phyloP scores from a whole-genome alignment of 129 eudicot species.

The Helianthus annuus region DNA sequence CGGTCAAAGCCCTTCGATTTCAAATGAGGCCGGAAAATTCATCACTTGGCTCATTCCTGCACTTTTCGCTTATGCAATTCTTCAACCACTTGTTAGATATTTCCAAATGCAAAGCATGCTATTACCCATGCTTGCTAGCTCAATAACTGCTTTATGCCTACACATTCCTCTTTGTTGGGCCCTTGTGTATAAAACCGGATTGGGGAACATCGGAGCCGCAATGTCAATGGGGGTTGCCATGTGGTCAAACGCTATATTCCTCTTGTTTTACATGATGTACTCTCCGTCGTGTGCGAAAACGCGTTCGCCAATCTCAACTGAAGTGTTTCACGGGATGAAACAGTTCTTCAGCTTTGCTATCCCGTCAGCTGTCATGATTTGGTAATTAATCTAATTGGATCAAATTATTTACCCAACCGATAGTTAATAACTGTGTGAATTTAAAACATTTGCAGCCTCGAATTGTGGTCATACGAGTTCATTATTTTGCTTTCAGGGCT shows the following conservation, averaged over 20 bases:
- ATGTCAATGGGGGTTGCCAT: conserved; percentile 51
- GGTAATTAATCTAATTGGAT: conserved; percentile 18
- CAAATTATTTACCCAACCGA: neutral
- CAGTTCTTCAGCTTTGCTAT: conserved; percentile 57
- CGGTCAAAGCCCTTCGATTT: conserved; percentile 71
- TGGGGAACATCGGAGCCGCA: conserved; percentile 61
- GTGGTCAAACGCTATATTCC: conserved; percentile 60
- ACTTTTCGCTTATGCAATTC: conserved; percentile 57
- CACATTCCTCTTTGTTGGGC: conserved; percentile 67
- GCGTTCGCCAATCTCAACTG: conserved; percentile 51
- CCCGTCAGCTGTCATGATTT: conserved; percentile 49
- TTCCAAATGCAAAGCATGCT: conserved; percentile 72
- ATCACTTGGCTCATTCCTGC: conserved; percentile 59
- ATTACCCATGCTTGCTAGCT: conserved; percentile 61
- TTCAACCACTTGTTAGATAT: conserved; percentile 72
- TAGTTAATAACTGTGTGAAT: neutral
- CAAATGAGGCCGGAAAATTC: conserved; percentile 65
- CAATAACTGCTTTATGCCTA: conserved; percentile 41
- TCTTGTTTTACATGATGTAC: conserved; percentile 52
- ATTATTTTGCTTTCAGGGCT: conserved; percentile 71
- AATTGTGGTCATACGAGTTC: conserved; percentile 86
- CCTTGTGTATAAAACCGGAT: conserved; percentile 57
- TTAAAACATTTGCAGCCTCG: conserved; percentile 47
- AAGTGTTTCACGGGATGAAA: conserved; percentile 47
- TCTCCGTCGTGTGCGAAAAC: conserved; percentile 61